Conservation (phyloP, 805 yeast genomes). For the Candida pini region DNA sequence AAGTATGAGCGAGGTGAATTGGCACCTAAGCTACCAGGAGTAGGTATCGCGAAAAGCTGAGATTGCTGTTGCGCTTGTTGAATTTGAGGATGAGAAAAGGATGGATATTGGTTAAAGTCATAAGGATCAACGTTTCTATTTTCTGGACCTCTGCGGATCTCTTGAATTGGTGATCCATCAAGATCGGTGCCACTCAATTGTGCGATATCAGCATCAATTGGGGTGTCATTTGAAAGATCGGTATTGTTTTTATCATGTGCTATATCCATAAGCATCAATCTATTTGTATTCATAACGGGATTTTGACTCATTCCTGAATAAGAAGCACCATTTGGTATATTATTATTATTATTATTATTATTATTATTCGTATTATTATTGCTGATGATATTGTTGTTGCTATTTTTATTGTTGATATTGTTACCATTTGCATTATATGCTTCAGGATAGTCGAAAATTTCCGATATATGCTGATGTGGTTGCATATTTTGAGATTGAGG, state of each 20-base stretch:
- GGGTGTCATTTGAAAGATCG: not conserved
- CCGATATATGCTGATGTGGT: not conserved
- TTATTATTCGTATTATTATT: not conserved
- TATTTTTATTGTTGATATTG: constrained; percentile 2
- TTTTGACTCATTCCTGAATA: constrained; percentile 10
- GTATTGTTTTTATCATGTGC: constrained; percentile 11
- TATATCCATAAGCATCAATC: constrained; percentile 25
- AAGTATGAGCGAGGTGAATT: constrained; percentile 26
- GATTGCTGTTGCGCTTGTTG: not conserved
- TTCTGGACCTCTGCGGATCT: constrained; percentile 27
- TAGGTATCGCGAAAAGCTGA: constrained; percentile 3
- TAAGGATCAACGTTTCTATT: constrained; percentile 20
- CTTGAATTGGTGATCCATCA: constrained; percentile 22
- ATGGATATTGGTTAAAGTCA: constrained; percentile 5
- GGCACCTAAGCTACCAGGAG: constrained; percentile 9
- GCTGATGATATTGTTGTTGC: constrained; percentile 1
- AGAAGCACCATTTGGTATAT: constrained; percentile 4
- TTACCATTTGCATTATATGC: not conserved
- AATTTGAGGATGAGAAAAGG: too few relatives aligned
- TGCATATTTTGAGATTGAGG: constrained; percentile 2
- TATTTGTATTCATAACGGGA: constrained; percentile 8
- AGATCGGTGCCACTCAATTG: constrained; percentile 9
- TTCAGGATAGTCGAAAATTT: too few relatives aligned
- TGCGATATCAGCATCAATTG: not conserved
- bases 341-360: constrained; percentile 6